Evolutionary conservation across 257 asterid genomes (phyloP).

Genomic region (Jasminum sambac): DNA sequence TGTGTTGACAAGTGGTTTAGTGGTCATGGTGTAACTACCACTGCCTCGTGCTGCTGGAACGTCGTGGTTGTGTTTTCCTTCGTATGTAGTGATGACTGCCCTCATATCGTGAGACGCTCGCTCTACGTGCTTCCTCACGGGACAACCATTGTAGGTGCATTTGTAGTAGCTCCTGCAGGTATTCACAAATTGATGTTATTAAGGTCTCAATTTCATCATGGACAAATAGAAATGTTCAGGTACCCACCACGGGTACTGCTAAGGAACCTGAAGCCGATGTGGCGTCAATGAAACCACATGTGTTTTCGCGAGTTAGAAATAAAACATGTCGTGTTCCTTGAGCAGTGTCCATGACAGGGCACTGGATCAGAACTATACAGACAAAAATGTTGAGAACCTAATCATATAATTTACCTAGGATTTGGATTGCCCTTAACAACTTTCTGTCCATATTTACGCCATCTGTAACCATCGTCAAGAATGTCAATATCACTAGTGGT

Average conservation of each 20-base stretch:
- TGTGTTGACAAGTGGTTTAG: constrained; percentile 36
- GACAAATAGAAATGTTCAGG: not conserved
- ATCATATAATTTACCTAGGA: constrained; percentile 67
- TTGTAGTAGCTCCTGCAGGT: constrained; percentile 88
- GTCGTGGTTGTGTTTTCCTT: constrained; percentile 93
- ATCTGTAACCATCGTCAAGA: constrained; percentile 92
- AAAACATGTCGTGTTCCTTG: too few relatives aligned
- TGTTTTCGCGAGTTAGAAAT: too few relatives aligned
- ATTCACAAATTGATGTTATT: not conserved
- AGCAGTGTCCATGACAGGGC: too few relatives aligned
- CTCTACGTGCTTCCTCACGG: constrained; percentile 88
- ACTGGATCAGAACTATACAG: too few relatives aligned
- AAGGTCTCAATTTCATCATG: not conserved
- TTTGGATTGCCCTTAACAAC: constrained; percentile 94
- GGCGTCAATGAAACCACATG: too few relatives aligned
- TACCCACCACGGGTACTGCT: too few relatives aligned
- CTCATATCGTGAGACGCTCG: constrained; percentile 80
- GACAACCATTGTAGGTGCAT: constrained; percentile 80
- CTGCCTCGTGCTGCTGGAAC: constrained; percentile 93
- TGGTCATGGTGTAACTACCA: constrained; percentile 44
- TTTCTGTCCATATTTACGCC: constrained; percentile 97
- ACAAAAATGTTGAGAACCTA: too few relatives aligned
- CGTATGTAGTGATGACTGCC: constrained; percentile 88
- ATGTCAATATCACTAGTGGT: constrained; percentile 95
- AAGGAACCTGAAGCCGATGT: too few relatives aligned